Evolutionary conservation across 2,329 filamentous ascomycete genomes (phyloP), one percentile per base, ranked within the genome.

Genomic region (Paramyrothecium roridum): DNA sequence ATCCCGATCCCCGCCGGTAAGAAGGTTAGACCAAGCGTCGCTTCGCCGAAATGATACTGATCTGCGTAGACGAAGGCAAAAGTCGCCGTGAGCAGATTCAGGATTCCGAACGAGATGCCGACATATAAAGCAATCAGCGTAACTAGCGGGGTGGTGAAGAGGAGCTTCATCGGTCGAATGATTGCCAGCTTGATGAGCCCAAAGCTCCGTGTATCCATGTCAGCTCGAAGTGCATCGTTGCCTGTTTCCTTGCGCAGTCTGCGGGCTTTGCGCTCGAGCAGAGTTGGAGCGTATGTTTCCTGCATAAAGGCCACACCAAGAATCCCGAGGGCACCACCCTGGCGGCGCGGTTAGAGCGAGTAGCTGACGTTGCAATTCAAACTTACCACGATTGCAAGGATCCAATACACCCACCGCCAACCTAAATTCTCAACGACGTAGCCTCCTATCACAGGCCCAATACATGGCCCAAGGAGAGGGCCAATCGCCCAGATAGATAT

Each of bases 81-180:
- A 0, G 76, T 71, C 3, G 73, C 74, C 2, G 80, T 67, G 56
- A 76, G 75, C 65, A 79, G 76, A 64, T 85, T 86, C 1, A 85
- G 64, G 46, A 85, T 81, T 0, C 82, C 83, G 61, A 84, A 85
- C 61, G 77, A 77, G 63, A 88, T 87, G 34, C 76, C 80, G 3
- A 83, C 81, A 65, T 88, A 88, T 0, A 88, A 63, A 1, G 84
- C 81, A 47, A 88, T 75, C 4, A 86, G 75, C 60, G 87, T 81
- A 69, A 84, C 86, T 56, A 89, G 88, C 0, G 86, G 86, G 6
- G 84, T 50, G 10, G 54, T 87, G 48, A 73, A 67, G 13, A 90
- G 76, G 37, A 90, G 74, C 61, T 84, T 80, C 49, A 88, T 76
- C 0, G 86, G 87, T 0, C 85, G 80, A 37, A 87, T 61, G 11